phyloP scores from a whole-genome alignment of 345 rosid genomes.

The Eucalyptus pumila region DNA sequence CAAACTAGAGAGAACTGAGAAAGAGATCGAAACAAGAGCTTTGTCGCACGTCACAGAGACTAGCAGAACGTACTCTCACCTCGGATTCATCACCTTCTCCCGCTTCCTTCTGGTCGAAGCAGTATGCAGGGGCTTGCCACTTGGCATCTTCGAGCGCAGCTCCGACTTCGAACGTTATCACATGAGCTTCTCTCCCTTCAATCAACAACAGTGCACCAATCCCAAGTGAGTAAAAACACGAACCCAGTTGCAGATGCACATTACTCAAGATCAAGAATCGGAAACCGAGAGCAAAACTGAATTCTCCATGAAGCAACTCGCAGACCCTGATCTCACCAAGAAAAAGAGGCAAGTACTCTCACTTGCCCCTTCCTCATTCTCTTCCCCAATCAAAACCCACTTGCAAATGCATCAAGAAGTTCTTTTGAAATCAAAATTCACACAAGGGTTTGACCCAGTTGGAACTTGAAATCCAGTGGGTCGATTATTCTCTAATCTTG shows the following conservation, averaged over 20 bases:
- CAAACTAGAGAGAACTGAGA: neutral
- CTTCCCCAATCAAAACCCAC: neutral
- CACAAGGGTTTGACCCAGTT: neutral
- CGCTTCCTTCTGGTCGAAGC: constrained; percentile 11
- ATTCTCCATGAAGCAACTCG: neutral
- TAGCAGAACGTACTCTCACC: neutral
- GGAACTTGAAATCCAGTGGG: neutral
- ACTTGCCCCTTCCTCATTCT: neutral
- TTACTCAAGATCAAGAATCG: neutral
- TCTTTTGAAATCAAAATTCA: neutral
- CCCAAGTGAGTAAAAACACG: neutral
- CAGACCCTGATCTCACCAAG: neutral
- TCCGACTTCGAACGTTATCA: constrained; percentile 54
- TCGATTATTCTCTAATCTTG: neutral
- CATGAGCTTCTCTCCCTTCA: constrained; percentile 52
- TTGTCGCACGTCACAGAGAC: neutral
- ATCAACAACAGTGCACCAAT: neutral
- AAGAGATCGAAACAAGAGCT: neutral
- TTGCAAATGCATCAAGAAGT: neutral
- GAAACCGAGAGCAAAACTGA: neutral
- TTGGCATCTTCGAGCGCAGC: constrained; percentile 40
- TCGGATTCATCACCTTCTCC: neutral
- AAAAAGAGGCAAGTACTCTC: neutral
- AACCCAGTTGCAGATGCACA: neutral
- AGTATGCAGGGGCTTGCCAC: constrained; percentile 57